A percentile compares a stretch with the other conserved stretches of the same genome.
These are phyloP conservation scores for Firmiana major DNA, from an alignment of 345 rosid genomes.

Conservation along the genomic window DNA sequence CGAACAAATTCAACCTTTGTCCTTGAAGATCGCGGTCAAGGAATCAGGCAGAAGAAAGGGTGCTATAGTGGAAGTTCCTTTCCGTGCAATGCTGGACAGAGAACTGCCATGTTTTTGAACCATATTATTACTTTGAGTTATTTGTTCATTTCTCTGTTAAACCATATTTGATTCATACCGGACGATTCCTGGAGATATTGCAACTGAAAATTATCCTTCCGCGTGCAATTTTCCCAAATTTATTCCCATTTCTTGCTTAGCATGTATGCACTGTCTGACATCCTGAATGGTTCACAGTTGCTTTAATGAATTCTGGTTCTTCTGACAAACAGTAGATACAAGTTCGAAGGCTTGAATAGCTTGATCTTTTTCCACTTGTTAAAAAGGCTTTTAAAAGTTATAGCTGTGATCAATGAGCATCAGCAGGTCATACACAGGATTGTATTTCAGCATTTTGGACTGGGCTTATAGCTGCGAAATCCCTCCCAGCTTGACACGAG, in stretches of 20 bases:
- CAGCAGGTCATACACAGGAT: too few species aligned
- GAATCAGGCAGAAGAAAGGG: slow-evolving; percentile 74
- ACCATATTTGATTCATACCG: background rate
- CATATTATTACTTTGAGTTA: slow-evolving; percentile 15
- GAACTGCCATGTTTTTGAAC: slow-evolving; percentile 16
- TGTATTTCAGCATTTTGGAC: background rate
- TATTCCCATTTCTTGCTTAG: background rate
- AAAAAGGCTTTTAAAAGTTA: too few species aligned
- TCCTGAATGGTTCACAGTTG: background rate
- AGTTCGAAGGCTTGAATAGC: too few species aligned
- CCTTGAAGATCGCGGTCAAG: slow-evolving; percentile 73
- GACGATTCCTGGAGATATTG: slow-evolving; percentile 12
- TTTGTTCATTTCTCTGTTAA: slow-evolving; percentile 16
- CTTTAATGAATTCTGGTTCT: background rate
- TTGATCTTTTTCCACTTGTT: too few species aligned
- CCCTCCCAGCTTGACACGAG: background rate
- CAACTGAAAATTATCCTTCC: background rate
- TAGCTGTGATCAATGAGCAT: too few species aligned
- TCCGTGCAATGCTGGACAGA: slow-evolving; percentile 56
- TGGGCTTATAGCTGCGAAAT: background rate
- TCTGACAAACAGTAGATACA: background rate
- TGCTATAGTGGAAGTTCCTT: slow-evolving; percentile 73
- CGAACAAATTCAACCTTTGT: slow-evolving; percentile 55
- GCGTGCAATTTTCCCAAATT: background rate
- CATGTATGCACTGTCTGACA: background rate